Evolutionary conservation across 1,284 basidiomycete genomes (phyloP), one percentile per base, ranked within the genome.

Genomic region (Inonotus obliquus): DNA sequence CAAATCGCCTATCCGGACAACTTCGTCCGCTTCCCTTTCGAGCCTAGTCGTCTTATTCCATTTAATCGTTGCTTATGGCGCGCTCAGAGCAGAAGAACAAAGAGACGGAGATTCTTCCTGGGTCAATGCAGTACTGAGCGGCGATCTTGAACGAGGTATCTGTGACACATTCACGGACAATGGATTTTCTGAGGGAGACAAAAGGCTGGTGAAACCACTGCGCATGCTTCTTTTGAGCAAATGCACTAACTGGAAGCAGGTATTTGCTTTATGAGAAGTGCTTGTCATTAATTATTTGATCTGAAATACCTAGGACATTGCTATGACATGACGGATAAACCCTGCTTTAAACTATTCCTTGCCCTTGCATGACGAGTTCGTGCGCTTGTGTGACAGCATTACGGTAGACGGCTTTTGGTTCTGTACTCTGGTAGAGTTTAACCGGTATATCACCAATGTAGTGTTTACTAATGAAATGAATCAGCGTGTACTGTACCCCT

Each of bases 361-460:
- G 59, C n/a, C 41, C 53, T 44, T 60, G 59, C n/a, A 60, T 29
- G n/a, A 37, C 37, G 52, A 60, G 23, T 2, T 41, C 27, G 25
- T 38, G 49, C 11, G 49, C 51, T n/a, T 19, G 23, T 32, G 35
- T 49, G 10, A n/a, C 51, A 14, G 13, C 35, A 32, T 35, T 27
- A 17, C 13, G 37, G 3, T 37, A 32, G n/a, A 56, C 10, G 13
- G 21, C 41, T 4, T 9, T 14, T 10, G 41, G 21, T 23, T 19
- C 25, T 39, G 54, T 44, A 17, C 70, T 61, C 59, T 80, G 79
- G 69, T 84, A 86, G 57, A 82, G 65, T 4, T 77, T 73, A 17
- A 81, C 69, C 0, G 83, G 82, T 27, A 84, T 78, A 68, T 81
- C 79, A 2, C 84, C 81, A 60, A 85, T 85, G 68, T 81, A 84